Evolutionary conservation across 139 green algal species (phyloP).

Genomic region (Astrephomene gubernaculifera): DNA sequence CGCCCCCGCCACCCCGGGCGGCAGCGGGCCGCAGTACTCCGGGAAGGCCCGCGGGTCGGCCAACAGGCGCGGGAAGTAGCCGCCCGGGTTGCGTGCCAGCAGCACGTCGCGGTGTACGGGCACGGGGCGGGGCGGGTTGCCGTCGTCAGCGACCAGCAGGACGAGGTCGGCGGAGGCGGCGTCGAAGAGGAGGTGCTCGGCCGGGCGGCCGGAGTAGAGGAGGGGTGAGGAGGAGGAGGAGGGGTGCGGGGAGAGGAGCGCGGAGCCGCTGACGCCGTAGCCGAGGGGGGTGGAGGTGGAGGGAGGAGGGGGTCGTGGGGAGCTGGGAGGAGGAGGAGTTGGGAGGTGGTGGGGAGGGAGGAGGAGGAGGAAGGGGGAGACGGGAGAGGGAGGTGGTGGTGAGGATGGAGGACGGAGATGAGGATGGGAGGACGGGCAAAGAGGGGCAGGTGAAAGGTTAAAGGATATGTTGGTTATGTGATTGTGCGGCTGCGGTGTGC

Average conservation of each 20-base stretch:
- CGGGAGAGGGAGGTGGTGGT: too few relatives aligned
- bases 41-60: background rate
- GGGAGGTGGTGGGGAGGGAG: too few relatives aligned
- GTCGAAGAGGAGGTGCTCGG: slow-evolving; percentile 27
- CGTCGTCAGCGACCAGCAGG: slow-evolving; percentile 22
- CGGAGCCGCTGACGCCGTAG: background rate
- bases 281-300: background rate
- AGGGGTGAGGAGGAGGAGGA: too few relatives aligned
- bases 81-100: slow-evolving; percentile 8
- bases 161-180: slow-evolving; percentile 4
- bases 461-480: too few relatives aligned
- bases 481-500: too few relatives aligned
- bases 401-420: too few relatives aligned
- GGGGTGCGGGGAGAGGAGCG: background rate
- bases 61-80: slow-evolving; percentile 28
- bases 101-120: slow-evolving; percentile 33
- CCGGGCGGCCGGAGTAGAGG: slow-evolving; percentile 8
- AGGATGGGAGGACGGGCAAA: too few relatives aligned
- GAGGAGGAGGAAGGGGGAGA: too few relatives aligned
- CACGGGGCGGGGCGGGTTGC: background rate
- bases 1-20: background rate
- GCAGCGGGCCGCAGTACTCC: slow-evolving; percentile 8
- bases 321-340: too few relatives aligned
- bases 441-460: too few relatives aligned
- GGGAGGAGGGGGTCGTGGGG: too few relatives aligned